Evolutionary conservation across 371 early-diverging fungal genomes (phyloP), one percentile per base, ranked within the genome.

Genomic region (Mitosporidium daphniae): DNA sequence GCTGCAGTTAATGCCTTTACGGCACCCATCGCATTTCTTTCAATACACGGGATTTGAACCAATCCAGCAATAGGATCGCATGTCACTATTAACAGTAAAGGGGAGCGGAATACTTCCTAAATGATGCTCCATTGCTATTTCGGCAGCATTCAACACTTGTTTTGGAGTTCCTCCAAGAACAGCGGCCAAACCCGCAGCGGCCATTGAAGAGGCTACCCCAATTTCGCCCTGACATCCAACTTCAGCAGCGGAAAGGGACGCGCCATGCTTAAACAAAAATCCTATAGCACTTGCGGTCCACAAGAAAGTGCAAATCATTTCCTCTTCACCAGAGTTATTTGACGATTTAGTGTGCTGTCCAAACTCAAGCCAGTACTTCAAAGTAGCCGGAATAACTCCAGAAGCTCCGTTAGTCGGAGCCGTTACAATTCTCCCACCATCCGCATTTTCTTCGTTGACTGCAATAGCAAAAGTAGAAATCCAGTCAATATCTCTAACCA

Each of bases 31-130:
- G 82, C 78, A 30, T 82, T 82, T 23, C 82, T 55, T 34, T 82
- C 82, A 25, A 82, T 75, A 39, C 82, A 82, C n/a, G 82, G 82
- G 27, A 82, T 75, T 44, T 71, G 69, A 4, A 78, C 82, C 27
- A 77, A 44, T 1, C 82, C 82, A 33, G 57, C 61, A 27, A 74
- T 64, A 0, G 82, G 82, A 32, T 80, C 82, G 43, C 82, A 77
- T 0, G 78, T 75, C 36, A 77, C 42, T n/a, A n/a, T n/a, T n/a
- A n/a, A n/a, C n/a, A n/a, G n/a, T n/a, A n/a, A n/a, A n/a, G n/a
- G n/a, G n/a, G n/a, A n/a, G n/a, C n/a, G n/a, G n/a, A n/a, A n/a
- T n/a, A n/a, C n/a, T n/a, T 8, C 78, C 82, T 27, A 80, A 41
- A 42, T 77, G 75, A 35, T 80, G 82, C 36, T 46, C 51, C 75